Evolutionary conservation across 768 basidiomycete genomes (phyloP).

Genomic region (Pleurotus salmoneostramineus): DNA sequence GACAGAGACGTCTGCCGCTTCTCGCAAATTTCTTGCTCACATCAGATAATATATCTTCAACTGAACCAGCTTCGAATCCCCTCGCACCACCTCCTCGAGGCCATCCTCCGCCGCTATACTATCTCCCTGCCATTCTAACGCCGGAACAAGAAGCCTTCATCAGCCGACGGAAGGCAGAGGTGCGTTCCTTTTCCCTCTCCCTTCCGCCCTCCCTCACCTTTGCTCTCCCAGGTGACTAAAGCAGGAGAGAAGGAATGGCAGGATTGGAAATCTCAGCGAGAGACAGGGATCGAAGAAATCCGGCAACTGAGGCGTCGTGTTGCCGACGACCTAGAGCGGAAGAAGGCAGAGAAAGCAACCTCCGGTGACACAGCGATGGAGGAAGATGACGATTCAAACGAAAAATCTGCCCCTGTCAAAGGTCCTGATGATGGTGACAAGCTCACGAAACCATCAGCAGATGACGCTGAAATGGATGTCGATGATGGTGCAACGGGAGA

Average conservation of each 20-base stretch:
- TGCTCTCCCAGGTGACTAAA: slow-evolving; percentile 45
- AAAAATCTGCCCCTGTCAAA: slow-evolving; percentile 13
- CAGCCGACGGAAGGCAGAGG: slow-evolving; percentile 58
- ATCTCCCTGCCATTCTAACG: slow-evolving; percentile 66
- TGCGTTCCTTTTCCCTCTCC: slow-evolving; percentile 19
- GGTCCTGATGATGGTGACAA: slow-evolving; percentile 19
- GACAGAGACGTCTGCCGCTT: slow-evolving; percentile 65
- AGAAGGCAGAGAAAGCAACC: slow-evolving; percentile 27
- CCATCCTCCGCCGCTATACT: slow-evolving; percentile 76
- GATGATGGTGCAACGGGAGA: slow-evolving; percentile 29
- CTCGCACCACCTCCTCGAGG: slow-evolving; percentile 52
- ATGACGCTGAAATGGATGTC: slow-evolving; percentile 34
- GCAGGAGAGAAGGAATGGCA: slow-evolving; percentile 69
- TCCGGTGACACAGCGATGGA: slow-evolving; percentile 20
- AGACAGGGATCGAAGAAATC: slow-evolving; percentile 57
- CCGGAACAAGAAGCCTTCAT: slow-evolving; percentile 71
- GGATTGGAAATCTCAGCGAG: slow-evolving; percentile 58
- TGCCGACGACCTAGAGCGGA: slow-evolving; percentile 58
- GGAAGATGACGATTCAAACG: slow-evolving; percentile 35
- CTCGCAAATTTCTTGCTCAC: slow-evolving; percentile 75
- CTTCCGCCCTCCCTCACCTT: neutral
- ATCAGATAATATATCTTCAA: slow-evolving; percentile 58
- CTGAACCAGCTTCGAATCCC: slow-evolving; percentile 29
- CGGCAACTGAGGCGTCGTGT: slow-evolving; percentile 58
- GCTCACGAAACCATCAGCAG: slow-evolving; percentile 5